These are phyloP conservation scores for Sinapis alba DNA, from an alignment of 441 rosid genomes.

Conservation along the genomic window DNA sequence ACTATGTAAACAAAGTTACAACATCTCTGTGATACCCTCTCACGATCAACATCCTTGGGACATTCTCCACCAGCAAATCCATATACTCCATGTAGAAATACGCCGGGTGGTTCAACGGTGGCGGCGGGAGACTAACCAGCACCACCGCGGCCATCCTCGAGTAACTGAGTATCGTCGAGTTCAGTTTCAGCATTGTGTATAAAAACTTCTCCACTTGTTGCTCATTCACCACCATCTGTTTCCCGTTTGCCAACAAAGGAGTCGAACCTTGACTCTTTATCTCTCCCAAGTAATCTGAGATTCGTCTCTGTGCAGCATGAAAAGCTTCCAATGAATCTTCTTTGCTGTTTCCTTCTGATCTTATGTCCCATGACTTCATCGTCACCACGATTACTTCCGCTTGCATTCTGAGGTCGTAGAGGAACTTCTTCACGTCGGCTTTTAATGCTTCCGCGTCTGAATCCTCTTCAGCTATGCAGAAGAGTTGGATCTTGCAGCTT, in stretches of 20 bases:
- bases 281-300: slow-evolving; percentile 65
- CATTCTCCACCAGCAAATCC: slow-evolving; percentile 96
- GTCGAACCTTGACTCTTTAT: slow-evolving; percentile 55
- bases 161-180: slow-evolving; percentile 81
- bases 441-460: slow-evolving; percentile 92
- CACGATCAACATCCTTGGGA: slow-evolving; percentile 90
- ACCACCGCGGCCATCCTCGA: slow-evolving; percentile 99
- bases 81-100: slow-evolving; percentile 99
- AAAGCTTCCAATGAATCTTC: slow-evolving; percentile 84
- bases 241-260: slow-evolving; percentile 70
- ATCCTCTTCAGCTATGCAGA: slow-evolving; percentile 98
- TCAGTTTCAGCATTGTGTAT: slow-evolving; percentile 86
- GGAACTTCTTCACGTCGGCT: slow-evolving; percentile 93
- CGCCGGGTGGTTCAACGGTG: slow-evolving; percentile 82
- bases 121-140: slow-evolving; percentile 94
- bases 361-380: slow-evolving; percentile 90
- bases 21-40: slow-evolving; percentile 98
- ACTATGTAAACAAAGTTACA: slow-evolving; percentile 91
- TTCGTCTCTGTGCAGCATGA: slow-evolving; percentile 76
- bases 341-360: slow-evolving; percentile 66
- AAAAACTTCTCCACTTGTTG: slow-evolving; percentile 95
- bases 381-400: slow-evolving; percentile 96
- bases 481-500: slow-evolving; percentile 97
- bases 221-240: slow-evolving; percentile 76
- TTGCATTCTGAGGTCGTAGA: slow-evolving; percentile 98